Base-by-base conservation (phyloP, 257 asterid genomes). In the Rauvolfia tetraphylla region DNA sequence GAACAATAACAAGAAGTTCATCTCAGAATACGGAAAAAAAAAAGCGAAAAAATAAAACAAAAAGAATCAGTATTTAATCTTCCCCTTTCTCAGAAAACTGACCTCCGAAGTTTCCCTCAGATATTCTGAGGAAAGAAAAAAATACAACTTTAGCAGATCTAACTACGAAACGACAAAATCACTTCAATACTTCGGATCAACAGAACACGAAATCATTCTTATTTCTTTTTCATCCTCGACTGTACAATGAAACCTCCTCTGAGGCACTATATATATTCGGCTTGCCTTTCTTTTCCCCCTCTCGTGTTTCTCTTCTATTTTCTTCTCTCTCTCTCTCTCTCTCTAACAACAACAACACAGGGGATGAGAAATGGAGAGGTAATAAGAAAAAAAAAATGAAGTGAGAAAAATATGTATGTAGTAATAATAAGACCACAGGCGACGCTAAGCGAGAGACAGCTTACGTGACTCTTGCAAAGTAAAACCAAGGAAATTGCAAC, bases 101-200 rank as follows among this genome's bases (percentile, higher is more conserved):
- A 85, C 93, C 83, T 85, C 59, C 48, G 59, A 82, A 85, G 84
- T 81, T 86, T 81, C 81, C 89, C 73, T 75, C 82, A 80, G 85
- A 81, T 12, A 39, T 34, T 67, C 83, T 72, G 77, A 75, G 79
- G 78, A 49, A 66, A 81, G 77, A 70, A 79, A 80, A 78, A 75
- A 62, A 54, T 18, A 29, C 69, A 69, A 68, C 54, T 81, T 77
- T 41, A 79, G 80, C 92, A 92, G 97, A 92, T 92, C 97, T 92
- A 83, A 83, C 74, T 68, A 71, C 49, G 71, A 66, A 69, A 41
- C 67, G 34, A 29, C 9, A 8, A 73, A 70, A 83, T 29, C 76
- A 68, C 82, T 74, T 79, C 73, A 85, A 78, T 75, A 71, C 54
- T 77, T 76, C 39, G 83, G 85, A 81, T 84, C 85, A 81, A 82